These are phyloP conservation scores for Sarocladiaceae sp. DNA, from an alignment of 2,329 filamentous ascomycete species.

Conservation along the genomic window DNA sequence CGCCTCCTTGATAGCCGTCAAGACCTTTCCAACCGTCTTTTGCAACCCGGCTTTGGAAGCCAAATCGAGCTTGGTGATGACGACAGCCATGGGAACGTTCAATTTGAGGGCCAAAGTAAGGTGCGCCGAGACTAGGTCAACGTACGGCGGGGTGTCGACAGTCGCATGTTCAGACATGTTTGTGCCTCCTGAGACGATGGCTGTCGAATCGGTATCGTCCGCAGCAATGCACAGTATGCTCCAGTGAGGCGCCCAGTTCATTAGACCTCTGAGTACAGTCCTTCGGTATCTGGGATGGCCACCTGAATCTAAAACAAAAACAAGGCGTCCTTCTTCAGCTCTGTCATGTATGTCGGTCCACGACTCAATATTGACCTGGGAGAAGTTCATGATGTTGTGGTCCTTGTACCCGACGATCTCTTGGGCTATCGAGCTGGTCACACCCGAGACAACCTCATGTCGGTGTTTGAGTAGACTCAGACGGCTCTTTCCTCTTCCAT, in stretches of 20 bases:
- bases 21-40: constrained; percentile 62
- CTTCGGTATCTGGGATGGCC: constrained; percentile 85
- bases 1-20: constrained; percentile 70
- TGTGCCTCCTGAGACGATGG: constrained; percentile 20
- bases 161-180: constrained; percentile 39
- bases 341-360: constrained; percentile 92
- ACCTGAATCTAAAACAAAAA: constrained; percentile 87
- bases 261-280: constrained; percentile 80
- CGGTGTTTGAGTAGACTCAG: constrained; percentile 85
- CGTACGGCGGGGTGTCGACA: constrained; percentile 45
- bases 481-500: constrained; percentile 84
- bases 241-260: constrained; percentile 96
- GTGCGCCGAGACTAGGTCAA: constrained; percentile 72
- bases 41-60: constrained; percentile 68
- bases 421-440: constrained; percentile 91
- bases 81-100: constrained; percentile 67
- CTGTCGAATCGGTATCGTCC: constrained; percentile 52
- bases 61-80: constrained; percentile 87
- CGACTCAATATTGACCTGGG: constrained; percentile 76
- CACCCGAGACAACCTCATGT: constrained; percentile 84
- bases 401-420: constrained; percentile 81
- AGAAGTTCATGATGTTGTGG: constrained; percentile 68
- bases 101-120: constrained; percentile 80
- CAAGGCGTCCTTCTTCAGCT: constrained; percentile 66
- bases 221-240: constrained; percentile 81